Base-by-base conservation (phyloP, 2,329 filamentous ascomycete species). In the Canariomyces notabilis region DNA sequence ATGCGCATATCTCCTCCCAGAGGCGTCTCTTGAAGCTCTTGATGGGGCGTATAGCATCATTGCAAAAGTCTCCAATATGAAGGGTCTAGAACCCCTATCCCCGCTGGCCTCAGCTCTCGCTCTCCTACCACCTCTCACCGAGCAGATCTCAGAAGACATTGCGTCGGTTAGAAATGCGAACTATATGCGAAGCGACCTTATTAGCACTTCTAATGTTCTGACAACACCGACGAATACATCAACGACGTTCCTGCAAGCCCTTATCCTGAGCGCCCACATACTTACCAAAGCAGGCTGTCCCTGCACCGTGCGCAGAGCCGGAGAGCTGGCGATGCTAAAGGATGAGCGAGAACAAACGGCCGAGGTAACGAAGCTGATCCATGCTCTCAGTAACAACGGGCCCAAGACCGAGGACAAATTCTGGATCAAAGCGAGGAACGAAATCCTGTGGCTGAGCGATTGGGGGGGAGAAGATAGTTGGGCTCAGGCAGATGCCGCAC, bases 391-490 rank as follows among this genome's bases (percentile, higher is more conserved):
- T 40, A 67, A 64, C 38, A 72, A 72, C 44, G 70, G 71, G 11
- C 68, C 75, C 2, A 80, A 75, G 50, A 75, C 73, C 29, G 80
- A 87, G 43, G 82, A 87, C 49, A 72, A 72, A 26, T 79, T 77
- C 50, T 87, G 83, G 83, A 67, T 73, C 20, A 71, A 68, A 43
- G 74, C 77, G 11, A 75, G 85, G 47, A 75, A 76, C 34, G 80
- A 83, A 56, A 64, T 90, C 7, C 61, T 89, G 4, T 91, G 87
- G 87, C 70, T 91, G 22, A 80, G 82, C 59, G 76, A 77, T 57
- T 90, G 86, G 86, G 82, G 82, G 26, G 72, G 73, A 19, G 71
- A 76, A 49, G 66, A 75, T 44, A 59, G 65, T 47, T 49, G 48
- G 42, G 9, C 35, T 16, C 47, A 46, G 2, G 33, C 53, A 3